Conservation (phyloP, 345 rosid genomes). For the Bruguiera gymnorhiza region DNA sequence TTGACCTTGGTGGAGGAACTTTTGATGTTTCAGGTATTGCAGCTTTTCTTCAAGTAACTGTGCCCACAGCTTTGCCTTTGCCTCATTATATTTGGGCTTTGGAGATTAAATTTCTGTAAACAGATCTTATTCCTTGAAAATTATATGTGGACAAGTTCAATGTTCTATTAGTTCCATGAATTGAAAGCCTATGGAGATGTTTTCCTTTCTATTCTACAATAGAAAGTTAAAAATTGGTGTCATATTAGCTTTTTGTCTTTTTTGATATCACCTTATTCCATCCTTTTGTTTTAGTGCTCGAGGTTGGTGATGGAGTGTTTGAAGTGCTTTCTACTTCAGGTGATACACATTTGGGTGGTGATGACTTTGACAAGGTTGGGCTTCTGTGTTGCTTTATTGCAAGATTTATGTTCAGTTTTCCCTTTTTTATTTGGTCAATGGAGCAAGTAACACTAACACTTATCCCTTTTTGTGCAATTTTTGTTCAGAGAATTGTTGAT, state of each 20-base stretch:
- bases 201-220: no score
- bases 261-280: background rate
- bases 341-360: constrained; percentile 97
- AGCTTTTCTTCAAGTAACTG: background rate
- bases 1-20: constrained; percentile 99
- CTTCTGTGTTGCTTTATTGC: background rate
- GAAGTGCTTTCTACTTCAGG: constrained; percentile 98
- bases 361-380: constrained; percentile 87
- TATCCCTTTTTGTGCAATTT: background rate
- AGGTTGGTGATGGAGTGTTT: constrained; percentile 98
- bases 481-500: constrained; percentile 79
- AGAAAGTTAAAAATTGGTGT: no score
- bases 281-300: constrained; percentile 52
- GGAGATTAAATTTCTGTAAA: background rate
- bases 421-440: background rate
- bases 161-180: no score
- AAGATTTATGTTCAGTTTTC: background rate
- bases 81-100: background rate
- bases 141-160: no score
- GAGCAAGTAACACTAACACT: background rate
- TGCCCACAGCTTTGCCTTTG: background rate
- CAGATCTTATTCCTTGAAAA: no score
- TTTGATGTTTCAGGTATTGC: constrained; percentile 93
- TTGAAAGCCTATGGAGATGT: no score
- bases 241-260: no score